phyloP scores from a whole-genome alignment of 257 asterid genomes.

The Cynanchum wilfordii region DNA sequence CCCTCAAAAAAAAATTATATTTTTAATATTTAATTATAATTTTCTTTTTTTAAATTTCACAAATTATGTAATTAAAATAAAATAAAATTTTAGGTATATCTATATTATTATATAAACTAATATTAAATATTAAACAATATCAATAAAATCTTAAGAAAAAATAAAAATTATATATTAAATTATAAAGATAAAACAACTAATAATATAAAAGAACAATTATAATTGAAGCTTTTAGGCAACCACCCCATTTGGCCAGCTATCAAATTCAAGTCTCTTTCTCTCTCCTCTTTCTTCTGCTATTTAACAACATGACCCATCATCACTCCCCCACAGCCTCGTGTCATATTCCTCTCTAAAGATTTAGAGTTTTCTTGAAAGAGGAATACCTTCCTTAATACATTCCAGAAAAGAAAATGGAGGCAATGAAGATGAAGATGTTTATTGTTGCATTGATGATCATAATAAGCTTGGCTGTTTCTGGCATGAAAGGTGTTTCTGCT shows the following conservation, averaged over 20 bases:
- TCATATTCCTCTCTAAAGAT: background rate
- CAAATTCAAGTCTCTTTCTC: background rate
- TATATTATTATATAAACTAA: too few relatives aligned
- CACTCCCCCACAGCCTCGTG: background rate
- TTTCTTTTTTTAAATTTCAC: too few relatives aligned
- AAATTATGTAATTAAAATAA: too few relatives aligned
- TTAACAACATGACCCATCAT: background rate
- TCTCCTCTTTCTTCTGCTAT: background rate
- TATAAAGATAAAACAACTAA: too few relatives aligned
- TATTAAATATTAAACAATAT: too few relatives aligned
- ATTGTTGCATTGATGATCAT: constrained; percentile 30
- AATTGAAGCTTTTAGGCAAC: background rate
- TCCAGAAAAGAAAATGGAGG: constrained; percentile 27
- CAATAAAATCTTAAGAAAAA: too few relatives aligned
- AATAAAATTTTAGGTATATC: too few relatives aligned
- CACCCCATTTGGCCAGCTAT: background rate
- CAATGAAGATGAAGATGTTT: constrained; percentile 35
- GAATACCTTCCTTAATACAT: background rate
- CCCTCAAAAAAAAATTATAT: too few relatives aligned
- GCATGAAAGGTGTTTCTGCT: constrained; percentile 42
- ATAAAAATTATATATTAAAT: too few relatives aligned
- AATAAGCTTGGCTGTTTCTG: constrained; percentile 36
- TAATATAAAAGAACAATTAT: background rate
- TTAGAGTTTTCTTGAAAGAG: background rate
- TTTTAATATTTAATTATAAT: too few relatives aligned